Conservation (phyloP, 2,329 filamentous ascomycete genomes). For the Tetracladium maxilliforme region DNA sequence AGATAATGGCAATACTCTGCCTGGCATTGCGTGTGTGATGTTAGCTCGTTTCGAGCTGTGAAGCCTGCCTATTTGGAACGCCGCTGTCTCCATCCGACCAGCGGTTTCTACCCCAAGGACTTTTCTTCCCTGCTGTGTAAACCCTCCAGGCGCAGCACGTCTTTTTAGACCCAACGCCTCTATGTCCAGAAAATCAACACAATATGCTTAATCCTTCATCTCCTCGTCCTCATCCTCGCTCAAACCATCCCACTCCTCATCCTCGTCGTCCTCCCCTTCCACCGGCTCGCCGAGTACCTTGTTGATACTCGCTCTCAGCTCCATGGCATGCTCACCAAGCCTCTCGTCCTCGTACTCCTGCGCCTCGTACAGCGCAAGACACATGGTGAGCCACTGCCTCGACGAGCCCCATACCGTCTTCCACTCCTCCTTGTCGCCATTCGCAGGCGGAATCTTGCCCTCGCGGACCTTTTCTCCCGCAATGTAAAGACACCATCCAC, state of each 20-base stretch:
- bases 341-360: slow-evolving; percentile 79
- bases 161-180: slow-evolving; percentile 2
- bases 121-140: no score
- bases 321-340: slow-evolving; percentile 58
- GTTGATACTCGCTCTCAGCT: slow-evolving; percentile 51
- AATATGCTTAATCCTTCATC: slow-evolving; percentile 34
- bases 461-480: slow-evolving; percentile 53
- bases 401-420: slow-evolving; percentile 54
- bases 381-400: slow-evolving; percentile 70
- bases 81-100: no score
- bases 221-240: slow-evolving; percentile 25
- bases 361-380: slow-evolving; percentile 61
- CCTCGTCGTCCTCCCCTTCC: slow-evolving; percentile 37
- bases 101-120: no score
- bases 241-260: slow-evolving; percentile 29
- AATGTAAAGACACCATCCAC: slow-evolving; percentile 83
- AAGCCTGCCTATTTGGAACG: no score
- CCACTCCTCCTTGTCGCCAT: slow-evolving; percentile 23
- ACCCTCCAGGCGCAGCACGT: no score
- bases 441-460: slow-evolving; percentile 13
- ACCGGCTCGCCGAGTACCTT: slow-evolving; percentile 49
- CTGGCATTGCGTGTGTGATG: no score
- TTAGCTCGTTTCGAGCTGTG: no score
- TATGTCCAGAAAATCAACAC: no score
- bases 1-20: no score